phyloP scores from a whole-genome alignment of 2,329 filamentous ascomycete species.

The Phialophora expanda region DNA sequence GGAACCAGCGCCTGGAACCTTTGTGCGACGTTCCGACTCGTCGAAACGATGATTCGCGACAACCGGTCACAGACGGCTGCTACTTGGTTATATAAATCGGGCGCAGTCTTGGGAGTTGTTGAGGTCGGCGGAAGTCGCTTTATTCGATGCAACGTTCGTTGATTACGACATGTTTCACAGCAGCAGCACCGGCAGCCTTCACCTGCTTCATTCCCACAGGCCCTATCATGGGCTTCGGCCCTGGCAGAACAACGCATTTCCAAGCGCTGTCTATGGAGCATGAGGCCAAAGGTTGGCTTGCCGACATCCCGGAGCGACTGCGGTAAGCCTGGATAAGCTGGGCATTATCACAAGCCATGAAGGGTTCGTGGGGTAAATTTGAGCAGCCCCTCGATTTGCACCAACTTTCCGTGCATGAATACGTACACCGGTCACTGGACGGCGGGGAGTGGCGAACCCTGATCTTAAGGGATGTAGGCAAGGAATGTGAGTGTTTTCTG shows the following conservation, averaged over 20 bases:
- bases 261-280: background rate
- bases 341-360: background rate
- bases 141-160: background rate
- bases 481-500: background rate
- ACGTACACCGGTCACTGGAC: conserved; percentile 5
- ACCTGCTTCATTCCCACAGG: background rate
- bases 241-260: background rate
- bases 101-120: background rate
- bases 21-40: conserved; percentile 16
- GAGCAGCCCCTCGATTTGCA: background rate
- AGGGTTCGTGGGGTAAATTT: conserved; percentile 10
- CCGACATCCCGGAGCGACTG: background rate
- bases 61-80: conserved; percentile 9
- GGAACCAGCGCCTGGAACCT: conserved; percentile 12
- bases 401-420: background rate
- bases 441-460: background rate
- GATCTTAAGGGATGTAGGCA: background rate
- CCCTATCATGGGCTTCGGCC: background rate
- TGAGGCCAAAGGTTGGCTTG: background rate
- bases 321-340: conserved; percentile 2
- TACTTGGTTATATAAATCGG: background rate
- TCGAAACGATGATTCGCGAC: conserved; percentile 2
- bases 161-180: conserved; percentile 16
- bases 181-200: background rate
- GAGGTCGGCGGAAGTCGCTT: background rate